These are phyloP conservation scores for Wickerhamiella bombiphila DNA, from an alignment of 805 yeast genomes.

Conservation along the genomic window DNA sequence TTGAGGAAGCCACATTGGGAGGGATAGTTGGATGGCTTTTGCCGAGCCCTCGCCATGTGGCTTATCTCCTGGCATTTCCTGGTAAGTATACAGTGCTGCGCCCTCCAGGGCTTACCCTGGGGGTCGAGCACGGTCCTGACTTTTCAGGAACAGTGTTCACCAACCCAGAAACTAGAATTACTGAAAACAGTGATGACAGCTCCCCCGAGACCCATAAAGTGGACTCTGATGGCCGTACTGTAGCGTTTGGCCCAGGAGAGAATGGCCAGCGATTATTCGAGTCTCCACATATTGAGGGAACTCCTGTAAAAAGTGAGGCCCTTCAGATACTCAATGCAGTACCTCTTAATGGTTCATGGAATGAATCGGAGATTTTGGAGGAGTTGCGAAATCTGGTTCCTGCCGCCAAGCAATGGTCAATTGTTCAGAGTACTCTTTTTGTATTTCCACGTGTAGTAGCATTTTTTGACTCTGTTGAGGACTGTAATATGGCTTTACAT, in stretches of 20 bases:
- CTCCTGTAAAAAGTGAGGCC: neutral
- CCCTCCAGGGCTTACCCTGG: constrained; percentile 7
- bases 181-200: neutral
- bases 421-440: no score
- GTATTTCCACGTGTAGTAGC: constrained; percentile 39
- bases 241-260: neutral
- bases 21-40: constrained; percentile 1
- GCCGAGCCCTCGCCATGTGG: constrained; percentile 5
- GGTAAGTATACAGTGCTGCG: constrained; percentile 4
- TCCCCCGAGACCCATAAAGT: no score
- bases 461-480: constrained; percentile 39
- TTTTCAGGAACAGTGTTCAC: neutral
- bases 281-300: neutral
- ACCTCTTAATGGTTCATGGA: neutral
- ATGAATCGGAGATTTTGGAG: constrained; percentile 29
- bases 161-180: neutral
- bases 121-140: no score
- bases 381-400: constrained; percentile 43
- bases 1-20: neutral
- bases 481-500: constrained; percentile 40
- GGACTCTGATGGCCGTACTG: neutral
- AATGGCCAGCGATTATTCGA: neutral
- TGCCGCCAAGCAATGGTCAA: no score
- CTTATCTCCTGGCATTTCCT: constrained; percentile 6
- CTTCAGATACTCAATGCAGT: constrained; percentile 4